These are phyloP conservation scores for Dothidotthia symphoricarpi DNA, from an alignment of 2,329 filamentous ascomycete species.

Conservation along the genomic window DNA sequence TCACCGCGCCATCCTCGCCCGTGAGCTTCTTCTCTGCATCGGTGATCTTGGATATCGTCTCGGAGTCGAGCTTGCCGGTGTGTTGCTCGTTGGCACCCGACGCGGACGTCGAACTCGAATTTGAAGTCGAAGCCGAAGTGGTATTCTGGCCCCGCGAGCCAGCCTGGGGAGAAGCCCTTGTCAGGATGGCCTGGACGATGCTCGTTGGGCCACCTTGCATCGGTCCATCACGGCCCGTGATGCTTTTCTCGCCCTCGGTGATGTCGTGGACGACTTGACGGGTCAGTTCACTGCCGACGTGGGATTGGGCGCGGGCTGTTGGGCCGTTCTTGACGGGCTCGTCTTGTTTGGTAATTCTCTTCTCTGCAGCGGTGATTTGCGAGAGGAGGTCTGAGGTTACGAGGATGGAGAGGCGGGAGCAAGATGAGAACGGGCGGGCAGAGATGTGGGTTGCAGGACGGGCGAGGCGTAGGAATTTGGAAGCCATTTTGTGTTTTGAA, in stretches of 20 bases:
- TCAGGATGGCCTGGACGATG: constrained; percentile 34
- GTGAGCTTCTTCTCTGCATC: constrained; percentile 33
- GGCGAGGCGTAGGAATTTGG: no score
- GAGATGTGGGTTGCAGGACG: no score
- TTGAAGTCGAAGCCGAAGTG: constrained; percentile 3
- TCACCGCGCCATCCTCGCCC: constrained; percentile 18
- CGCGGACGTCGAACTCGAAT: constrained; percentile 1
- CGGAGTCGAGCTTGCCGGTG: constrained; percentile 26
- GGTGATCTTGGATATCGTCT: constrained; percentile 30
- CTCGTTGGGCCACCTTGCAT: constrained; percentile 43
- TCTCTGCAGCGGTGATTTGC: constrained; percentile 44
- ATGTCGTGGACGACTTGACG: constrained; percentile 42
- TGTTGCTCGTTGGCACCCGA: constrained; percentile 4
- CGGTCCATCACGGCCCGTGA: constrained; percentile 37
- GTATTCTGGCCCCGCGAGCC: background rate
- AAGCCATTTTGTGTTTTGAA: no score
- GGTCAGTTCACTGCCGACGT: constrained; percentile 35
- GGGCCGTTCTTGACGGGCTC: constrained; percentile 41
- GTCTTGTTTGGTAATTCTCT: constrained; percentile 38
- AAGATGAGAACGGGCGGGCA: no score
- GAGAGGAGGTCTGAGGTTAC: no score
- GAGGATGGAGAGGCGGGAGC: no score
- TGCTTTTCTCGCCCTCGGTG: constrained; percentile 43
- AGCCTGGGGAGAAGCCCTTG: background rate
- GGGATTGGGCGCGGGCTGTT: constrained; percentile 45